Conservation (phyloP, 2,329 filamentous ascomycete species). For the Phyllosticta citrichinensis region DNA sequence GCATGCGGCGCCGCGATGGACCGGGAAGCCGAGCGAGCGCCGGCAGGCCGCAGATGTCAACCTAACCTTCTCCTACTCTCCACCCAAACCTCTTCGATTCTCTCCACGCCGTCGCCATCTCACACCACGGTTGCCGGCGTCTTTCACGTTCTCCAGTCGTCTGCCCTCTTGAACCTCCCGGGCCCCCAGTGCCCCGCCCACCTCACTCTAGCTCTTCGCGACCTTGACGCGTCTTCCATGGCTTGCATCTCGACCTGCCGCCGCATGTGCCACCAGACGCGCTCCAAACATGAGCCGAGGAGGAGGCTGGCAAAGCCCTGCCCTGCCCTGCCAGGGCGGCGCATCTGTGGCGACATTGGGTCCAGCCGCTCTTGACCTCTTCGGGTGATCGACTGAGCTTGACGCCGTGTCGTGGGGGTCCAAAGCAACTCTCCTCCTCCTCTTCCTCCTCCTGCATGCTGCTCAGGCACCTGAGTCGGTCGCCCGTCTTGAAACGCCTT, state of each 20-base stretch:
- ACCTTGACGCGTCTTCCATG: conserved; percentile 2
- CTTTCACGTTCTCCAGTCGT: background rate
- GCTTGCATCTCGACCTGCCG: background rate
- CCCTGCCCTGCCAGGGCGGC: conserved; percentile 9
- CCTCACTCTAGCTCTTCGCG: background rate
- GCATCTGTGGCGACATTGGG: conserved; percentile 3
- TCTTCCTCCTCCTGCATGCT: background rate
- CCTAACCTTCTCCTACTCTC: conserved; percentile 1
- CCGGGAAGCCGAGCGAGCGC: background rate
- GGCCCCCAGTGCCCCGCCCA: background rate
- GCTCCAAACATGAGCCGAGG: background rate
- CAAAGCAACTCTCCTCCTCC: background rate
- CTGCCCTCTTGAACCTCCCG: too few species aligned
- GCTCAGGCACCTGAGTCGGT: background rate
- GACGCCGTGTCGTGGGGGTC: conserved; percentile 5
- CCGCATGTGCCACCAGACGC: background rate
- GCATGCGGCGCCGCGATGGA: background rate
- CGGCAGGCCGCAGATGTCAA: background rate
- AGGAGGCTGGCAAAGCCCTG: conserved; percentile 6
- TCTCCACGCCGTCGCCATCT: too few species aligned
- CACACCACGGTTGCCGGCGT: background rate
- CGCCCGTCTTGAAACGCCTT: background rate
- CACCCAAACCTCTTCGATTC: background rate
- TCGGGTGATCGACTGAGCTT: conserved; percentile 10
- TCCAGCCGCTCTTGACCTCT: background rate